Base-by-base conservation (phyloP, 1,139 yeast genomes). In the Saccharomycopsis hybrid region DNA sequence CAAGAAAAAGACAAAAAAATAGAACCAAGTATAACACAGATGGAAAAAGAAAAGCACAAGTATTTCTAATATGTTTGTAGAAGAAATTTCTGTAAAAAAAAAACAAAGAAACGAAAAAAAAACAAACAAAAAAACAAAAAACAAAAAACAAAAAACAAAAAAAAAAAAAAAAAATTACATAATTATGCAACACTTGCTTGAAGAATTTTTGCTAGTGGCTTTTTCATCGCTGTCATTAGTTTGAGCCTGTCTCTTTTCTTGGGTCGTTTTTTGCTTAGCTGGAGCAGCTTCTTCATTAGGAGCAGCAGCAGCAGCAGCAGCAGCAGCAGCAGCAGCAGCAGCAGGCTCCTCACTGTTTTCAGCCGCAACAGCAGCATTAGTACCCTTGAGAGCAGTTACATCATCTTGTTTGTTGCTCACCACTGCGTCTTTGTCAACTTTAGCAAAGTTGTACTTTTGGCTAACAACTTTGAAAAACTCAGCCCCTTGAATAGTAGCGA, bases 401-500 rank as follows among this genome's bases (percentile, higher is more conserved):
- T 8, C 35, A 32, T 18, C 18, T 18, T 18, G 18, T 18, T 18
- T 18, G 18, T 18, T 18, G 18, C 18, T 18, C 18, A 18, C 18
- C 8, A 11, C 35, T 8, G 35, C 35, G 11, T 32, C 35, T 32
- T 8, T 8, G 35, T 32, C 35, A 8, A 32, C 35, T 8, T 32
- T 32, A 8, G 35, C 44, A 42, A 42, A 37, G 29, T 35, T 25
- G 29, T 30, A 40, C 11, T 40, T 42, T 4, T 29, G n/a, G 11
- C 30, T 32, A n/a, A 50, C 67, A 41, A 63, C 71, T 66, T 76
- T 73, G 68, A 72, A 78, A 71, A 83, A 84, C 55, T 72, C 63
- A 59, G 72, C 68, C 65, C 92, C 94, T 70, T 85, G 94, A 59
- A 69, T 70, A 48, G 60, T 58, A 47, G 86, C 88, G 55, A 82